A percentile compares a stretch with the other conserved stretches of the same genome.
phyloP scores from a whole-genome alignment of 768 basidiomycete species.

The Russula earlei region DNA sequence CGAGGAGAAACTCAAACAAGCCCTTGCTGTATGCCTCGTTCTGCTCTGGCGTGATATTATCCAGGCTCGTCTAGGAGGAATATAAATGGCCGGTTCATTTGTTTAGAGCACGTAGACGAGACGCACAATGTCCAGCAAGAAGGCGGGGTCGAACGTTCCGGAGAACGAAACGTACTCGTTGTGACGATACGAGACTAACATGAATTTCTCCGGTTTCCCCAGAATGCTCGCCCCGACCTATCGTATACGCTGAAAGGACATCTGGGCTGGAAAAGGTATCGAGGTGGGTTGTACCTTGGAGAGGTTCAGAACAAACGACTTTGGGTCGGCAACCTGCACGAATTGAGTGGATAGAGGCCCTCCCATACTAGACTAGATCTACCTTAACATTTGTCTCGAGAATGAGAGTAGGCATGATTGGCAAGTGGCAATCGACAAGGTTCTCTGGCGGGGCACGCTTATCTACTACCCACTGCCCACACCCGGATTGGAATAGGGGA shows the following conservation, averaged over 20 bases:
- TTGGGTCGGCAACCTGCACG: conserved; percentile 1
- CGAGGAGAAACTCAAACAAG: conserved; percentile 45
- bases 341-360: neutral
- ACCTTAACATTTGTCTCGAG: conserved; percentile 18
- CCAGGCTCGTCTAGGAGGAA: conserved; percentile 43
- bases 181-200: conserved; percentile 45
- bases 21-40: conserved; percentile 47
- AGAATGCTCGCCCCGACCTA: conserved; percentile 47
- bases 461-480: too few relatives aligned
- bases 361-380: neutral
- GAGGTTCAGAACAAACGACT: conserved; percentile 6
- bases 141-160: conserved; percentile 59
- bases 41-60: conserved; percentile 38
- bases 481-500: too few relatives aligned
- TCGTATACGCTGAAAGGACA: neutral
- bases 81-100: neutral
- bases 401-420: conserved; percentile 14
- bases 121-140: conserved; percentile 50
- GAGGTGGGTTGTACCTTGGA: conserved; percentile 12
- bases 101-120: neutral
- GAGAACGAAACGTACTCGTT: conserved; percentile 52
- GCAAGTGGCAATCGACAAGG: neutral
- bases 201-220: conserved; percentile 44
- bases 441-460: too few relatives aligned
- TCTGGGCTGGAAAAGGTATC: neutral